A percentile compares a stretch with the other conserved stretches of the same genome.
Conservation (phyloP, 1,284 basidiomycete species). For the Apiotrichum veenhuisii region DNA sequence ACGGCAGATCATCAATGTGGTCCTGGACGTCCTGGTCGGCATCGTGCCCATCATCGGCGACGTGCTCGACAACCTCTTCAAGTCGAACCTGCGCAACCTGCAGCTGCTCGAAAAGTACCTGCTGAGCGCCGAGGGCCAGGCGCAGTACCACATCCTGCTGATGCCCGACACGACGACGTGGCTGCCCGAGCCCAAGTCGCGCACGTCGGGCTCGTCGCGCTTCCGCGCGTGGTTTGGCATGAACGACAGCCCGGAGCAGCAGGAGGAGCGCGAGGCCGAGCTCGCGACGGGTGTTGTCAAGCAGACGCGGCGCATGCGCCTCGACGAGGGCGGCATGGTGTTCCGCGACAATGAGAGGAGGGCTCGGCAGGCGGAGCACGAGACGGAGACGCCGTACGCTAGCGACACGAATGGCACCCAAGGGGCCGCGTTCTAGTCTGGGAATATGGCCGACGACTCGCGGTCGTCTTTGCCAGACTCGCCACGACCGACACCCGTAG, state of each 20-base stretch:
- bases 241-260: conserved; percentile 9
- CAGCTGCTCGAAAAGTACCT: conserved; percentile 44
- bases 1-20: conserved; percentile 40
- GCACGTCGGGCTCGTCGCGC: neutral
- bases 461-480: too few relatives aligned
- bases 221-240: conserved; percentile 18
- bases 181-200: conserved; percentile 33
- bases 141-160: conserved; percentile 45
- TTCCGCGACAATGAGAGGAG: neutral
- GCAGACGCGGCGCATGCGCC: conserved; percentile 42
- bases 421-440: too few relatives aligned
- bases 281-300: conserved; percentile 31
- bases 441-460: too few relatives aligned
- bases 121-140: conserved; percentile 22
- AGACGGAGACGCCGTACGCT: neutral
- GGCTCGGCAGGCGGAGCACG: neutral
- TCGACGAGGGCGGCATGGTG: conserved; percentile 33
- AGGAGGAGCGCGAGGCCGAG: conserved; percentile 26
- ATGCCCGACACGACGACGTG: conserved; percentile 46
- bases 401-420: too few relatives aligned
- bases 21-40: conserved; percentile 44
- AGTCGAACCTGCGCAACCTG: conserved; percentile 49
- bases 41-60: conserved; percentile 48
- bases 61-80: conserved; percentile 50
- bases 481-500: too few relatives aligned